Evolutionary conservation across 169 alveolate genomes (phyloP).

Genomic region (Prorocentrum cordatum): DNA sequence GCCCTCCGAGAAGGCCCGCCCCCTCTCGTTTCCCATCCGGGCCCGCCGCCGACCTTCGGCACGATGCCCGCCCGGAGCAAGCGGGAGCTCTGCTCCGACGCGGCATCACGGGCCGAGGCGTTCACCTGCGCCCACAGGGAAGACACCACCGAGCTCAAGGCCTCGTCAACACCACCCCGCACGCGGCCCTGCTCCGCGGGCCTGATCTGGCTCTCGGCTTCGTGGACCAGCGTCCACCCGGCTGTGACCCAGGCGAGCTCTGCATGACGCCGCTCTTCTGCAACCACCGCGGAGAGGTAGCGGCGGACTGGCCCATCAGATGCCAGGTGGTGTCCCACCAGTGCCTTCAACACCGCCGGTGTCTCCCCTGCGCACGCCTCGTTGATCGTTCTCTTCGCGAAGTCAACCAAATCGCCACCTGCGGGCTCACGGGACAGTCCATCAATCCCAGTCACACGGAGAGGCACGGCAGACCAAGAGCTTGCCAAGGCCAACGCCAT

Average conservation of each 20-base stretch:
- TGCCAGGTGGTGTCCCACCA: not conserved
- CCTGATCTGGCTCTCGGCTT: not conserved
- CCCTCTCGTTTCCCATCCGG: too few species aligned
- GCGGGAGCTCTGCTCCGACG: too few species aligned
- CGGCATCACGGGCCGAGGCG: not conserved
- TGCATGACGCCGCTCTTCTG: slow-evolving; percentile 3
- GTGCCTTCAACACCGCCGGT: not conserved
- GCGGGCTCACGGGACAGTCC: not conserved
- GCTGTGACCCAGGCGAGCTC: slow-evolving; percentile 6
- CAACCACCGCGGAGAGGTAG: not conserved
- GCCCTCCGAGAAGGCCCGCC: too few species aligned
- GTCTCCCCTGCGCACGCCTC: not conserved
- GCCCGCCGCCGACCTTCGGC: too few species aligned
- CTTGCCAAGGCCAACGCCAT: not conserved
- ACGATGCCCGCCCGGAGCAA: too few species aligned
- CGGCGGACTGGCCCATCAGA: not conserved
- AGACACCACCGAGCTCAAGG: not conserved
- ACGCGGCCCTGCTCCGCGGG: not conserved
- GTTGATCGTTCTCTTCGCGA: not conserved
- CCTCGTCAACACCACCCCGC: not conserved
- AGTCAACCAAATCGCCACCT: too few species aligned
- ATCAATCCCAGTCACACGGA: not conserved
- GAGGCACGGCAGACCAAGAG: not conserved
- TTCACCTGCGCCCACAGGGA: not conserved
- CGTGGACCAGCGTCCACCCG: not conserved